Evolutionary conservation across 257 asterid species (phyloP), one percentile per base, ranked within the genome.

Genomic region (Solanum habrochaites): DNA sequence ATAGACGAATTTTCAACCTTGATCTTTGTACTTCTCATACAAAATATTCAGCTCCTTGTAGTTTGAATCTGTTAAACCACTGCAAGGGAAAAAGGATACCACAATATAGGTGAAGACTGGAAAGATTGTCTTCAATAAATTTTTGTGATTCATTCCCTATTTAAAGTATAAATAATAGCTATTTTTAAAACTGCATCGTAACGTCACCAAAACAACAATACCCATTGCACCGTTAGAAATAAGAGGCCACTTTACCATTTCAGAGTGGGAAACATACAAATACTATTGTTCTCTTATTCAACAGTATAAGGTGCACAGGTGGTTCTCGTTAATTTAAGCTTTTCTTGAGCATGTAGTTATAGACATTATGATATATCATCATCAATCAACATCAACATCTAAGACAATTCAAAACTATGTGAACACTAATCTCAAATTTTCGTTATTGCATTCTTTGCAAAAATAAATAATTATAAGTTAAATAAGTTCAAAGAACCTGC

Each of bases 11-110:
- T 23, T 2, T 89, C 60, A 74, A 95, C 99, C 98, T 95, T 91
- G 95, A 81, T 93, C 95, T 86, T 89, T 96, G 89, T 96, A 94
- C 88, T 93, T 96, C 86, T 92, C 92, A 66, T 94, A 96, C 87
- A 96, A 89, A 82, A 94, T 88, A 85, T 93, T 95, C 89, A 96
- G 83, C 85, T 95, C 99, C 85, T 92, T 93, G 93, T 96, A 95
- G 89, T 96, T 96, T 75, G 98, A 91, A 75, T 92, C 89, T 14
- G 98, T 93, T 69, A 96, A 91, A 69, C 98, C 98, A 86, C 98
- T 95, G 89, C 35, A 75, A 64, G 58, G 58, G 31, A 82, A 37
- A 37, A 20, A 12, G 7, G 49, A 83, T 52, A 58, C 14, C 56
- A 5, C 49, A 23, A 72, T 3, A 74, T 40, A 39, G 27, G 31